Evolutionary conservation across 2,329 filamentous ascomycete genomes (phyloP).

Genomic region (Oidium heveae): DNA sequence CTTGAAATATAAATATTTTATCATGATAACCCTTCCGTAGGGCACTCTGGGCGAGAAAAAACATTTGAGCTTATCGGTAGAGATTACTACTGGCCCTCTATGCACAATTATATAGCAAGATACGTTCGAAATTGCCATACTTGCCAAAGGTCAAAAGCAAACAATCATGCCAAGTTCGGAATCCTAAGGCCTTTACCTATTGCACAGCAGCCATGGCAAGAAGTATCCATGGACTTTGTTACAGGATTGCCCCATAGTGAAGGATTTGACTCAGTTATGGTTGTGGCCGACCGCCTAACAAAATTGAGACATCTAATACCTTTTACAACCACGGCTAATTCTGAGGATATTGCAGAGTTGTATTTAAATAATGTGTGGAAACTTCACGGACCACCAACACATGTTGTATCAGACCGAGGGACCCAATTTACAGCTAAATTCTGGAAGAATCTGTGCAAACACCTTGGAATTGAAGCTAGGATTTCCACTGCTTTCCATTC

Average conservation of each 20-base stretch:
- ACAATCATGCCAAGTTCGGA: not conserved
- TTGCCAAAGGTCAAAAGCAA: not conserved
- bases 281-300: not conserved
- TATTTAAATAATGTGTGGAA: not conserved
- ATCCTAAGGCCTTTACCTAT: not conserved
- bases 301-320: not conserved
- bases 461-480: not conserved
- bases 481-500: constrained; percentile 2
- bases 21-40: not conserved
- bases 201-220: not conserved
- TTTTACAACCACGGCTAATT: not conserved
- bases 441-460: not conserved
- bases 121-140: not conserved
- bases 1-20: not conserved
- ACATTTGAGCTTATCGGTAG: not conserved
- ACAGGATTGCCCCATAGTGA: not conserved
- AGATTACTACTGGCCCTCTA: not conserved
- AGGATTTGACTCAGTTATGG: not conserved
- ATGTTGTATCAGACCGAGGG: not conserved
- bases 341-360: not conserved
- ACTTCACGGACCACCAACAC: not conserved
- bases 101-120: not conserved
- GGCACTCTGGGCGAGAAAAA: not conserved
- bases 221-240: not conserved
- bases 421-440: not conserved